phyloP scores from a whole-genome alignment of 148 eudicot genomes.

The Chenopodium formosanum region DNA sequence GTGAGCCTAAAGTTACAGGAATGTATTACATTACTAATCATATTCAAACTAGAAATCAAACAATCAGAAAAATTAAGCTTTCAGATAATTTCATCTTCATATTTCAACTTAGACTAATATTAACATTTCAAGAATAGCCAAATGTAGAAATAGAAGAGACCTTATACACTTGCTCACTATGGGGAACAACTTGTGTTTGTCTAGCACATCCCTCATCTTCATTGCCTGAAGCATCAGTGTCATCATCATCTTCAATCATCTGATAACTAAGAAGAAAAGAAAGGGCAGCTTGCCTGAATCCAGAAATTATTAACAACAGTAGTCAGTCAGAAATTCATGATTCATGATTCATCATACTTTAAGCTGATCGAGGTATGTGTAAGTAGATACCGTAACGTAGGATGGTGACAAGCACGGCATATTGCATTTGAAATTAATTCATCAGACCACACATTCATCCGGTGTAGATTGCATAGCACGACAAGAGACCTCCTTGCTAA shows the following conservation, averaged over 20 bases:
- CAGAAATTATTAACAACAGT: conserved; percentile 32
- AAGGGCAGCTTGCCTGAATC: conserved; percentile 81
- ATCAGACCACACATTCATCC: conserved; percentile 93
- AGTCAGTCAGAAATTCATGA: background rate
- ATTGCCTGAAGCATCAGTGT: conserved; percentile 79
- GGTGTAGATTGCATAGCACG: conserved; percentile 78
- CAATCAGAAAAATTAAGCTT: too few relatives aligned
- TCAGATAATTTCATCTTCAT: too few relatives aligned
- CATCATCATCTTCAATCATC: conserved; percentile 73
- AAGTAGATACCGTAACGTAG: conserved; percentile 56
- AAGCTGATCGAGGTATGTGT: background rate
- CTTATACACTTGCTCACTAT: conserved; percentile 82
- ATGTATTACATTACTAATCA: background rate
- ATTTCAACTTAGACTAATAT: too few relatives aligned
- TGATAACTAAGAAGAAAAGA: conserved; percentile 91
- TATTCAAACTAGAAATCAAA: background rate
- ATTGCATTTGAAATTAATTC: conserved; percentile 83
- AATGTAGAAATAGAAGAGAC: conserved; percentile 13
- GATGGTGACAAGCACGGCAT: conserved; percentile 82
- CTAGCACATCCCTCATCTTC: conserved; percentile 64
- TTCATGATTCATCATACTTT: background rate
- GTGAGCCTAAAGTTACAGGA: conserved; percentile 50
- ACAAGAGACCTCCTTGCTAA: conserved; percentile 79
- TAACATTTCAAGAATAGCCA: too few relatives aligned
- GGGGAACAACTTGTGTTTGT: conserved; percentile 61